phyloP scores from a whole-genome alignment of 495 filamentous ascomycete genomes.

The Acidiella bohemica region DNA sequence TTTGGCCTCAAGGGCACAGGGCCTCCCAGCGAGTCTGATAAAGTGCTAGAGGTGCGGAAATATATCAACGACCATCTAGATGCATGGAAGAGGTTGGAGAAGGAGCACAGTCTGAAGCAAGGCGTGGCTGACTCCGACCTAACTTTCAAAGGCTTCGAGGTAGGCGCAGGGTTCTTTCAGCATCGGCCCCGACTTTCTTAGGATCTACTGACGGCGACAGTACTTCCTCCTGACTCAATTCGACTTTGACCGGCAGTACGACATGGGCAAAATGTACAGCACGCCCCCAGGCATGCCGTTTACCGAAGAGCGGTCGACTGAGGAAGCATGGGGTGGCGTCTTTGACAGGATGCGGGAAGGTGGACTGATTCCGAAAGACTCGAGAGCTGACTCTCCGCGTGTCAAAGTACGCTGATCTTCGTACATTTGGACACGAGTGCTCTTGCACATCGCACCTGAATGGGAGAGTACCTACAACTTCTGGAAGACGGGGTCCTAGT shows the following conservation, averaged over 20 bases:
- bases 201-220: constrained; percentile 5
- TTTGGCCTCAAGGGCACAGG: constrained; percentile 25
- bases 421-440: neutral
- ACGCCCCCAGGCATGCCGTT: constrained; percentile 19
- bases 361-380: constrained; percentile 22
- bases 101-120: constrained; percentile 22
- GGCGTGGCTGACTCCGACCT: constrained; percentile 22
- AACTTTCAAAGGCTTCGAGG: constrained; percentile 23
- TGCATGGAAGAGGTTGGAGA: constrained; percentile 22
- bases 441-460: too few relatives aligned
- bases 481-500: too few relatives aligned
- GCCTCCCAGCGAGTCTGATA: constrained; percentile 3
- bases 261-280: constrained; percentile 25
- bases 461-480: too few relatives aligned
- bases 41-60: constrained; percentile 17
- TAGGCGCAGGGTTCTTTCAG: neutral
- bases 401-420: too few relatives aligned
- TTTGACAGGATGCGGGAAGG: constrained; percentile 26
- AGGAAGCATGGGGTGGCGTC: constrained; percentile 21
- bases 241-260: constrained; percentile 29
- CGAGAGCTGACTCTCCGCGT: neutral
- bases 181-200: neutral
- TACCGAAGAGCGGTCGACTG: constrained; percentile 20
- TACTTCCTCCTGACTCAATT: constrained; percentile 25
- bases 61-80: constrained; percentile 25